These are phyloP conservation scores for Seiridium unicorne DNA, from an alignment of 2,329 filamentous ascomycete species.

Conservation along the genomic window DNA sequence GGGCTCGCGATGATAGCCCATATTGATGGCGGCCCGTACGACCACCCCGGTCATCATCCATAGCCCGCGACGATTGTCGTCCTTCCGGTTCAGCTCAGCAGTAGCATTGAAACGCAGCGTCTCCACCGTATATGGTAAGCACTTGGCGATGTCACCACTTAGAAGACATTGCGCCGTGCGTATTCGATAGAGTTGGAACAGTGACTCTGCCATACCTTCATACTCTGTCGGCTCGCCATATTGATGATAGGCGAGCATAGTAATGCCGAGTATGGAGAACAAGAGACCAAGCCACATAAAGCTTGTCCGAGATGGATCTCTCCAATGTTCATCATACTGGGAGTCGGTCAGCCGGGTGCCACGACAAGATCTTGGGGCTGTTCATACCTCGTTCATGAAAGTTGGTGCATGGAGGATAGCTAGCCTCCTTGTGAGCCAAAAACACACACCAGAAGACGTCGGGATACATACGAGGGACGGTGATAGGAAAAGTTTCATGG, in stretches of 20 bases:
- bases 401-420: not conserved
- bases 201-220: constrained; percentile 41
- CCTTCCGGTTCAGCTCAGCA: constrained; percentile 48
- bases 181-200: constrained; percentile 45
- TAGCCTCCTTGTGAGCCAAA: not conserved
- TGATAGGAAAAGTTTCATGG: constrained; percentile 19
- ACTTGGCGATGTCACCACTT: constrained; percentile 35
- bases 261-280: constrained; percentile 53
- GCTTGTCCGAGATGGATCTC: constrained; percentile 41
- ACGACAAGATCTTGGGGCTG: not conserved
- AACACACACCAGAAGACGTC: constrained; percentile 8
- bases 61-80: constrained; percentile 49
- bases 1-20: constrained; percentile 53
- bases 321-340: constrained; percentile 50
- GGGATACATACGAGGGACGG: constrained; percentile 21
- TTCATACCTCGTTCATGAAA: not conserved
- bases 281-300: constrained; percentile 52
- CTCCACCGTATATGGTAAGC: constrained; percentile 46
- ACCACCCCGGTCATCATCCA: constrained; percentile 49
- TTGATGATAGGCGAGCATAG: constrained; percentile 50
- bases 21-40: constrained; percentile 51
- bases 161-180: constrained; percentile 52
- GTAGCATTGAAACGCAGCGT: constrained; percentile 50
- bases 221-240: constrained; percentile 53
- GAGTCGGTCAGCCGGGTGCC: constrained; percentile 21